These are phyloP conservation scores for Didymella glomerata DNA, from an alignment of 2,329 filamentous ascomycete genomes.

Conservation along the genomic window DNA sequence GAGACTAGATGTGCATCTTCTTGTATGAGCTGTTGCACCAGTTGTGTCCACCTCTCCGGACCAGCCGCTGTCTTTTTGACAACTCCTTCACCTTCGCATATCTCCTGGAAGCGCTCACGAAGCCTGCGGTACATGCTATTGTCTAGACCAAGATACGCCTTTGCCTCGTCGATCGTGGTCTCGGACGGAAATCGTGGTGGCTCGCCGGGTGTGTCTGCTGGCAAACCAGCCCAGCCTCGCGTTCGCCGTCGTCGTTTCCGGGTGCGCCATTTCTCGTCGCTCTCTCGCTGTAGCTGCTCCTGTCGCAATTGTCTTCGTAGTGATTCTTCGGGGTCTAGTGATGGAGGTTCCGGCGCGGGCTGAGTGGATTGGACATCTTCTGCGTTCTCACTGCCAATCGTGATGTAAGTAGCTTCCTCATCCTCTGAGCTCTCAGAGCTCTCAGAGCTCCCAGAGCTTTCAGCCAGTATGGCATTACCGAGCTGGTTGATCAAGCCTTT, in stretches of 20 bases:
- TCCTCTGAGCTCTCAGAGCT: constrained; percentile 25
- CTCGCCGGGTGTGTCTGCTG: constrained; percentile 71
- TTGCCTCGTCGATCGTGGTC: constrained; percentile 81
- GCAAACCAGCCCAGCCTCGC: constrained; percentile 71
- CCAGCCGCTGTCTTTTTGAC: constrained; percentile 80
- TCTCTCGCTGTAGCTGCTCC: constrained; percentile 63
- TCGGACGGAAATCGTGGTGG: constrained; percentile 81
- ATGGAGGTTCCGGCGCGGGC: constrained; percentile 16
- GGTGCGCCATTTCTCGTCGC: constrained; percentile 67
- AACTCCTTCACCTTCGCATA: constrained; percentile 73
- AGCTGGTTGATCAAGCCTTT: constrained; percentile 39
- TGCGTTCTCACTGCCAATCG: constrained; percentile 4
- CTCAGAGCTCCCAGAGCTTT: constrained; percentile 30
- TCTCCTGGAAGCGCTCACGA: constrained; percentile 71
- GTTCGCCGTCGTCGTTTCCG: constrained; percentile 74
- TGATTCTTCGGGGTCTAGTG: constrained; percentile 35
- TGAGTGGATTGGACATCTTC: constrained; percentile 19
- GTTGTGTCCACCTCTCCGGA: constrained; percentile 75
- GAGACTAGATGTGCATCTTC: constrained; percentile 70
- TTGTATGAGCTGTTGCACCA: constrained; percentile 72
- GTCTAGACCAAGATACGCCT: constrained; percentile 72
- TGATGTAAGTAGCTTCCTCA: constrained; percentile 6
- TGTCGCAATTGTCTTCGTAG: constrained; percentile 41
- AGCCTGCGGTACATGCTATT: constrained; percentile 69
- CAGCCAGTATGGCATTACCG: constrained; percentile 39